Evolutionary conservation across 2,329 filamentous ascomycete species (phyloP), one percentile per base, ranked within the genome.

Genomic region (Fusarium tanahbumbuense): DNA sequence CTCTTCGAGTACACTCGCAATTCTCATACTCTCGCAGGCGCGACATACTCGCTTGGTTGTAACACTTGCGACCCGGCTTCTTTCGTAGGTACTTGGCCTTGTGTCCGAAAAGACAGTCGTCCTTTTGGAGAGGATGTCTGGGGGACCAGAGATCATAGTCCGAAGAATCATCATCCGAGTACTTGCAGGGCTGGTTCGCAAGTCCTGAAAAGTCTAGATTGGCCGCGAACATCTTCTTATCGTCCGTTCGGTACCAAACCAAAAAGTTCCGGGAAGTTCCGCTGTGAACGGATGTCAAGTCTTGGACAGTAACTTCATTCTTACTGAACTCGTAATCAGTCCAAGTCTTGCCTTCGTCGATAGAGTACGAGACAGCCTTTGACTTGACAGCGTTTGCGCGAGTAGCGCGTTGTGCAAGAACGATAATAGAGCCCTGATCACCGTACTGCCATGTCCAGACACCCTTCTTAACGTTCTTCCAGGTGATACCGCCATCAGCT

Each of bases 381-480:
- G 91, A 92, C 76, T 87, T 89, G 55, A 94, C 82, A 2, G 84
- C 81, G 69, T 91, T 91, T 7, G 92, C 93, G 54, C 88, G 85
- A 55, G 86, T 86, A 16, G 87, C 85, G 60, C 93, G 89, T 76
- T 92, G 88, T 23, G 95, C 94, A 50, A 99, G 91, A 44, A 97
- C 93, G 67, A 98, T 89, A 74, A 98, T 91, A 8, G 93, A 96
- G 28, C 96, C 96, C 78, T 97, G 93, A 75, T 99, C 97, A 62
- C 96, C 97, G 78, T 93, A 97, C 76, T 97, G 93, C 93, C 94
- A 99, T 76, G 92, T 91, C 85, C 94, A 97, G 37, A 87, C 88
- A 8, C 96, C 97, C 80, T 97, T 94, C 81, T 92, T 95, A 66
- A 95, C 89, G 62, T 90, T 88, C 70, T 86, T 90, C 96, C 96